phyloP scores from a whole-genome alignment of 2,329 filamentous ascomycete species.

The Phaeoacremonium minimum region DNA sequence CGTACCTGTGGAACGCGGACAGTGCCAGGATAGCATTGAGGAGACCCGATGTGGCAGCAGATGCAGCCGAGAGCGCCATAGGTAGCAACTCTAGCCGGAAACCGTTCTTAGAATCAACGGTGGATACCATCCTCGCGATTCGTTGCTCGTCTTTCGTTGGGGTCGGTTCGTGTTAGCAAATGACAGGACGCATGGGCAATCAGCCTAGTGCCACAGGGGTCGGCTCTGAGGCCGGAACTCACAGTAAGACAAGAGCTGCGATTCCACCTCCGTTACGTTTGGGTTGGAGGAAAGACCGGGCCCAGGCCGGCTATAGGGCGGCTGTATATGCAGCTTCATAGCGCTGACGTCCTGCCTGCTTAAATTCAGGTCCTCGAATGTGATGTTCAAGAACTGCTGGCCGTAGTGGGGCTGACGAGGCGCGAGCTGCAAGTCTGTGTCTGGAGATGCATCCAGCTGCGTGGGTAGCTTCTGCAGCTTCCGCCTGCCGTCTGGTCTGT shows the following conservation, averaged over 20 bases:
- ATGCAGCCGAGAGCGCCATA: conserved; percentile 33
- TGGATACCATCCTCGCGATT: conserved; percentile 40
- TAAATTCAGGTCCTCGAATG: conserved; percentile 26
- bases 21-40: conserved; percentile 39
- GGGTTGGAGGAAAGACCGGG: conserved; percentile 18
- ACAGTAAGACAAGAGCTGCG: conserved; percentile 23
- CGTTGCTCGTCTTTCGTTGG: conserved; percentile 31
- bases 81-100: conserved; percentile 40
- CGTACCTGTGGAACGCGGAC: conserved; percentile 34
- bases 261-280: too few relatives aligned
- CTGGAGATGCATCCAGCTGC: conserved; percentile 1
- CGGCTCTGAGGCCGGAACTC: conserved; percentile 6
- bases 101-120: conserved; percentile 39
- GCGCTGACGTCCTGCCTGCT: conserved; percentile 19
- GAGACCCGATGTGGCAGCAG: conserved; percentile 29
- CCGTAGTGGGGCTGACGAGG: conserved; percentile 23
- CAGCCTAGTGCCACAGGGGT: too few relatives aligned
- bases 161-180: too few relatives aligned
- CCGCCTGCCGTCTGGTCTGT: conserved; percentile 38
- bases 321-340: conserved; percentile 17
- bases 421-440: too few relatives aligned
- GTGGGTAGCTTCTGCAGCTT: conserved; percentile 10
- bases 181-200: too few relatives aligned
- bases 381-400: conserved; percentile 32
- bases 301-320: conserved; percentile 16